Evolutionary conservation across 768 basidiomycete genomes (phyloP).

Genomic region (Ephemerocybe angulata): DNA sequence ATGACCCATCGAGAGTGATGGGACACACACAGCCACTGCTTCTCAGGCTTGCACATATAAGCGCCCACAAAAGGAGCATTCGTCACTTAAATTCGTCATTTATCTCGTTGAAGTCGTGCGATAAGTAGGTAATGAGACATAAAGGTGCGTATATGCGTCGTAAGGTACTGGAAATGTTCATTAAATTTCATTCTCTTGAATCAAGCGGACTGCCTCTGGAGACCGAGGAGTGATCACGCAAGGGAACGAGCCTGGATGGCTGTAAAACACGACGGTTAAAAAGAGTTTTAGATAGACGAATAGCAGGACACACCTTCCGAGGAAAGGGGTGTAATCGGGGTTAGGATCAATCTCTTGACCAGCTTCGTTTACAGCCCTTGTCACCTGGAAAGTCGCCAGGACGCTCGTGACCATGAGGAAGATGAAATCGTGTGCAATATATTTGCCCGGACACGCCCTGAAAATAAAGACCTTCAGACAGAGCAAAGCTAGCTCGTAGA

Average conservation of each 20-base stretch:
- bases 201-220: not conserved
- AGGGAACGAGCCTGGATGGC: conserved; percentile 3
- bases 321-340: conserved; percentile 30
- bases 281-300: not conserved
- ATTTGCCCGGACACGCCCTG: conserved; percentile 44
- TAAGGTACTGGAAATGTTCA: too few species aligned
- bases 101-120: too few species aligned
- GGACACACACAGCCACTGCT: too few species aligned
- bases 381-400: conserved; percentile 36
- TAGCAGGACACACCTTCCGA: conserved; percentile 28
- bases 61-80: too few species aligned
- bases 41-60: too few species aligned
- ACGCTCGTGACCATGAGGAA: conserved; percentile 42
- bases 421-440: conserved; percentile 39
- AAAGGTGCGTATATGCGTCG: too few species aligned
- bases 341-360: conserved; percentile 31
- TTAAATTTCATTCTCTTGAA: not conserved
- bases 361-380: conserved; percentile 32
- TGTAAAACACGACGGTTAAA: not conserved
- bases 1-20: too few species aligned
- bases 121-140: too few species aligned
- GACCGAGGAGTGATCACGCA: not conserved
- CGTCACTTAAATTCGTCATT: too few species aligned
- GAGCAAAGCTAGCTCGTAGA: not conserved
- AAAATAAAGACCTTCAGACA: not conserved